Base-by-base conservation (phyloP, 148 eudicot genomes). In the Pharnaceum exiguum region DNA sequence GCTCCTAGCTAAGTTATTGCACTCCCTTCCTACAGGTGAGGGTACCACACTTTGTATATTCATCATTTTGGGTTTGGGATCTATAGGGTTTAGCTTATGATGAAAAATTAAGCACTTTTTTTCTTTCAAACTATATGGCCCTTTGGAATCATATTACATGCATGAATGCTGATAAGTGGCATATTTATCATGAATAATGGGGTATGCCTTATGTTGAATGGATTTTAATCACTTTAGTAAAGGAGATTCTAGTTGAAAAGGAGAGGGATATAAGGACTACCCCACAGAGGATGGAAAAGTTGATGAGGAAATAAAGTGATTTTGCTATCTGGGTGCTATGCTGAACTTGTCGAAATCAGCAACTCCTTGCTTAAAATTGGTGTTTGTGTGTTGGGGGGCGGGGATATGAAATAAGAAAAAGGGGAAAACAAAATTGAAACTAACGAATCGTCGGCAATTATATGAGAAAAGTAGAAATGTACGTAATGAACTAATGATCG, bases 1-100 rank as follows among this genome's bases (percentile, higher is more conserved):
- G 8, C 1, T 32, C 21, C 24, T 21, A 22, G 0, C n/a, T 9
- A 17, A 3, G 1, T 29, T 19, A 30, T 51, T 10, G 28, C 6
- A 25, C 35, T 23, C 31, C 40, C 40, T 40, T 25, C n/a, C n/a
- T n/a, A n/a, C n/a, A n/a, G n/a, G n/a, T n/a, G n/a, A n/a, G n/a
- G n/a, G 28, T 40, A 46, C 42, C 15, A 24, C 13, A 38, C 25
- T 5, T 2, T 62, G 66, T 62, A 62, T 51, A 63, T 52, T 63
- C 38, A 52, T 63, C 38, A 52, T 63, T 49, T 62, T 38, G 49
- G 24, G 42, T 63, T 39, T 57, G 38, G 19, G 60, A 39, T 38
- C 45, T 32, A 38, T 8, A 39, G 37, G 37, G 5, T n/a, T 13
- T 45, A 46, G 55, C 21, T 51, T 29, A 51, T 51, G 23, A 51